Conservation (phyloP, 495 filamentous ascomycete species). For the Penicillium malachiteum region DNA sequence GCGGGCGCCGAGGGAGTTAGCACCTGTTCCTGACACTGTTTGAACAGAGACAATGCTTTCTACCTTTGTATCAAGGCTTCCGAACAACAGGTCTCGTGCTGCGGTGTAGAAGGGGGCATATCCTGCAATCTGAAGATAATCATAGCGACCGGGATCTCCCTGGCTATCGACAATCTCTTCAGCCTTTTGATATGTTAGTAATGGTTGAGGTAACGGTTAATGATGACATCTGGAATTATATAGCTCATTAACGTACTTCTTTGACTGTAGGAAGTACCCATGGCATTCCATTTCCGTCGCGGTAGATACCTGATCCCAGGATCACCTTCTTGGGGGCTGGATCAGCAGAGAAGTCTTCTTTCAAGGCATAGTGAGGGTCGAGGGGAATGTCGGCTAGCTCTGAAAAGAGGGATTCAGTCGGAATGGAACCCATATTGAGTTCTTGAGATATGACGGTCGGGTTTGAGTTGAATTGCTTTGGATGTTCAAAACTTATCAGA, state of each 20-base stretch:
- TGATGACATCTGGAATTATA: no score
- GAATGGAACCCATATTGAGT: no score
- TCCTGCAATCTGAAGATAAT: slow-evolving; percentile 9
- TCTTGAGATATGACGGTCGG: no score
- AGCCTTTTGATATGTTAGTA: background rate
- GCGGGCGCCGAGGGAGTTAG: slow-evolving; percentile 5
- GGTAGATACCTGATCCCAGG: slow-evolving; percentile 7
- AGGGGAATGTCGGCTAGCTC: slow-evolving; percentile 1
- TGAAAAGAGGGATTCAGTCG: background rate
- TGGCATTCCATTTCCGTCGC: slow-evolving; percentile 2
- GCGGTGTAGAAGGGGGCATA: slow-evolving; percentile 1
- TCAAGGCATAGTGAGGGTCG: slow-evolving; percentile 6
- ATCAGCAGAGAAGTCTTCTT: slow-evolving; percentile 3
- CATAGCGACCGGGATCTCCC: slow-evolving; percentile 1
- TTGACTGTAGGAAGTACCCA: background rate
- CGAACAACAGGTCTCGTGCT: slow-evolving; percentile 5
- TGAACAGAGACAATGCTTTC: slow-evolving; percentile 1
- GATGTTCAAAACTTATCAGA: no score
- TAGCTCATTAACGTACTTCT: background rate
- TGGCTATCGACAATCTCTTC: background rate
- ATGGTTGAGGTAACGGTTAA: background rate
- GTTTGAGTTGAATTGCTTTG: no score
- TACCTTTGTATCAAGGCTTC: background rate
- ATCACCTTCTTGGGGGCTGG: background rate
- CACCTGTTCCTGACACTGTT: slow-evolving; percentile 5